Base-by-base conservation (phyloP, 345 rosid species). In the Lepidium didymum region DNA sequence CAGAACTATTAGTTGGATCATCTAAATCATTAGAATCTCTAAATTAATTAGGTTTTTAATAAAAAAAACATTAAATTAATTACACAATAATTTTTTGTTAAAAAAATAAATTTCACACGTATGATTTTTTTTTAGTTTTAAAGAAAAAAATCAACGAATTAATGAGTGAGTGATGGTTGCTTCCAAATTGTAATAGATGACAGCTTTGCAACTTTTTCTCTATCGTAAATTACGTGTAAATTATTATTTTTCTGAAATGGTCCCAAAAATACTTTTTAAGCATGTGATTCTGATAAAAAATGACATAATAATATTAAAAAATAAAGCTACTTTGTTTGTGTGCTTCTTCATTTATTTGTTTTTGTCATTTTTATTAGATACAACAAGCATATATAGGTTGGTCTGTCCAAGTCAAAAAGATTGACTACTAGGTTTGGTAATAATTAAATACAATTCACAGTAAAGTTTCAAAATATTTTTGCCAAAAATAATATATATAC, bases 91-190 rank as follows among this genome's bases (percentile, higher is more conserved):
- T 19, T 1, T 19, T 19, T 19, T 1, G 21, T 19, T 19, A 2
- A 19, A 19, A 19, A 19, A 19, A 19, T 1, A 19, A 19, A 19
- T 19, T 19, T 19, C 21, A 19, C 21, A 19, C 21, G 21, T 19
- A 19, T 19, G 2, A 1, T 19, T 19, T 19, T 14, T 6, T 37
- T n/a, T n/a, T n/a, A n/a, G n/a, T n/a, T n/a, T 50, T 7, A 1
- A n/a, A 33, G 4, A 42, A 61, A 31, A 51, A 11, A n/a, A 69
- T 18, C 45, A 51, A 59, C 13, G 23, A 38, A 44, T 70, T 70
- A 52, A 41, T 49, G 52, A 62, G 75, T 70, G 18, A 52, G 62
- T 62, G 50, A 54, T 62, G 56, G 63, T 41, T 63, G 75, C 47
- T 46, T 36, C 56, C 46, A 58, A 35, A 44, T 25, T 23, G 47